Evolutionary conservation across 176 grass and related monocot genomes (phyloP), one percentile per base, ranked within the genome.

Genomic region (Carex cristatella): DNA sequence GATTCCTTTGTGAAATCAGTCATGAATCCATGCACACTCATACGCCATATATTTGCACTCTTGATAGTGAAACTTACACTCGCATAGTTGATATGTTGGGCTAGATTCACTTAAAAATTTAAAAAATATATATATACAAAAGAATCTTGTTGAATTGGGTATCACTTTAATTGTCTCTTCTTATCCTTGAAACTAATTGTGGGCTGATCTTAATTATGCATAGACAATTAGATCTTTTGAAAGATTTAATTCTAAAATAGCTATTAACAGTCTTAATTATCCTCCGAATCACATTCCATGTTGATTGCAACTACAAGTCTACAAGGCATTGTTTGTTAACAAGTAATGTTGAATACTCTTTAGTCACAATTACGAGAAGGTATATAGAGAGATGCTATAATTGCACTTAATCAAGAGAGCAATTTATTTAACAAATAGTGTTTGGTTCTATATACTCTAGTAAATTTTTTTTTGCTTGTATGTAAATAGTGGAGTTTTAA

Each of bases 1-100:
- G 60, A 67, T 67, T 82, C 79, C 60, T 67, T 53, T 33, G n/a
- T 65, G 37, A 46, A 57, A 82, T 82, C 15, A 61, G 58, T 35
- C 54, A 42, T 69, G 27, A 80, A 33, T 80, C 31, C 4, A 40
- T 40, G 38, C 56, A 15, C 23, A 81, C 46, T 63, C 78, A 81
- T 81, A 5, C 32, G 31, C 72, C 72, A 77, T 77, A 77, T 30
- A 51, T 37, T 61, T 63, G 57, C 57, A 46, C 19, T 61, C 3
- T 81, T 61, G 56, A 62, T 38, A 62, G 30, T 81, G 79, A 81
- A 63, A 81, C 18, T 80, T 80, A 60, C 33, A 80, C 78, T 38
- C 19, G 56, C 2, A 7, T 81, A 15, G 14, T 35, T 63, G 33
- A 62, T 62, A n/a, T 62, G 37, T 79, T 56, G 75, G 16, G 32